phyloP scores from a whole-genome alignment of 148 eudicot species.

The Silene uniflora region DNA sequence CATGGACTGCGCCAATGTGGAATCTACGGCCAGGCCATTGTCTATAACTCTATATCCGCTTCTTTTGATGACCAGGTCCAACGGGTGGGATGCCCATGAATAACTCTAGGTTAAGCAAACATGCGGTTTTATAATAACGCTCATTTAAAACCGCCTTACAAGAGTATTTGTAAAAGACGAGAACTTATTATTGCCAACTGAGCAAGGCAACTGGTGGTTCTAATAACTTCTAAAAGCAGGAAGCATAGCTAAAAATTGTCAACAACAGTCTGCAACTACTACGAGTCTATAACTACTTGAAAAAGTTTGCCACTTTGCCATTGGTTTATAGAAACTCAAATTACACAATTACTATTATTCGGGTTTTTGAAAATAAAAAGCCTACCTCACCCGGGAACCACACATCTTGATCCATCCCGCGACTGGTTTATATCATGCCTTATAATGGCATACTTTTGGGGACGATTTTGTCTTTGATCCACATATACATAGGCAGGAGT shows the following conservation, averaged over 20 bases:
- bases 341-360: conserved; percentile 10
- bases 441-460: conserved; percentile 68
- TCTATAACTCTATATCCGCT: no score
- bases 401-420: background rate
- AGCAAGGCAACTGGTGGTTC: no score
- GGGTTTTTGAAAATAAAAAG: background rate
- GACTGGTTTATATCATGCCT: conserved; percentile 19
- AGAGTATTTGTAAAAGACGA: background rate
- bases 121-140: no score
- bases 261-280: background rate
- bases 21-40: no score
- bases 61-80: no score
- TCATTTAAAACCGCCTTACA: no score
- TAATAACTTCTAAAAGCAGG: background rate
- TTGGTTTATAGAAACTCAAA: conserved; percentile 6
- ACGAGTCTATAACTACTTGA: conserved; percentile 7
- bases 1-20: no score
- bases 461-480: conserved; percentile 76
- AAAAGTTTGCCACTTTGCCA: conserved; percentile 4
- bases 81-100: no score
- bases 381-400: background rate
- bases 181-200: background rate
- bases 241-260: background rate
- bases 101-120: no score
- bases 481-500: conserved; percentile 82